phyloP scores from a whole-genome alignment of 805 yeast species.

The Novakomyces olei region DNA sequence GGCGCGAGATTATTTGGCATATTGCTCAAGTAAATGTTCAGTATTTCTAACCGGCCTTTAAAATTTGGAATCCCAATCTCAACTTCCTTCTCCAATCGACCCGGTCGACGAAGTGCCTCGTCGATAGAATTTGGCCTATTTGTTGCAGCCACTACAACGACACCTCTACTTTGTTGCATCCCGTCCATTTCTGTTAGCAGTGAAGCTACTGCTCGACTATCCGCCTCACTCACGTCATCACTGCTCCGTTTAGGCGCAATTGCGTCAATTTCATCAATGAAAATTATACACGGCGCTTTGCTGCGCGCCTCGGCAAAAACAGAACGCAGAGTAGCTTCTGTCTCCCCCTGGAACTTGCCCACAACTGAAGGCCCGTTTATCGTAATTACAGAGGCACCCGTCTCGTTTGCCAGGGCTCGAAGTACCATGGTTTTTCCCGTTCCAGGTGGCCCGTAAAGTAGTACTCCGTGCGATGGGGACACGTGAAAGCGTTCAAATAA shows the following conservation, averaged over 20 bases:
- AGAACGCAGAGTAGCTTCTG: slow-evolving; percentile 65
- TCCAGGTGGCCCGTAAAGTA: slow-evolving; percentile 91
- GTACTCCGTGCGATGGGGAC: slow-evolving; percentile 80
- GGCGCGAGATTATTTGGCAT: slow-evolving; percentile 35
- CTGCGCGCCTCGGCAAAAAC: slow-evolving; percentile 65
- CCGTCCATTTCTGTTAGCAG: slow-evolving; percentile 54
- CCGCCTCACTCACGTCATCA: slow-evolving; percentile 67
- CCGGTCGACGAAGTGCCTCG: slow-evolving; percentile 61
- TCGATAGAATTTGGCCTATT: slow-evolving; percentile 49
- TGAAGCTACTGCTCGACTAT: slow-evolving; percentile 76
- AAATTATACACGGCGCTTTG: slow-evolving; percentile 70
- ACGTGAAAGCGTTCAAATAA: slow-evolving; percentile 69
- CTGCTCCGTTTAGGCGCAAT: slow-evolving; percentile 63
- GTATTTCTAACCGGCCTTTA: slow-evolving; percentile 52
- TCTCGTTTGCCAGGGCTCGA: slow-evolving; percentile 55
- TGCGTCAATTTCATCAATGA: slow-evolving; percentile 87
- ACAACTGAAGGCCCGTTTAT: slow-evolving; percentile 83
- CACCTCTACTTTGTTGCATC: slow-evolving; percentile 28
- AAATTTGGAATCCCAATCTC: slow-evolving; percentile 85
- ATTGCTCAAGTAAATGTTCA: slow-evolving; percentile 31
- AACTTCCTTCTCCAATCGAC: slow-evolving; percentile 72
- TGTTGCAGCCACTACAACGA: slow-evolving; percentile 53
- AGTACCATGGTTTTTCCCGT: slow-evolving; percentile 86
- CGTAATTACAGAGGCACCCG: slow-evolving; percentile 59
- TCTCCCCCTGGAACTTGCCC: slow-evolving; percentile 82